Percentiles rank a stretch among this genome's conserved stretches.
Conservation (phyloP, 129 eudicot genomes). For the Pulicaria dysenterica region DNA sequence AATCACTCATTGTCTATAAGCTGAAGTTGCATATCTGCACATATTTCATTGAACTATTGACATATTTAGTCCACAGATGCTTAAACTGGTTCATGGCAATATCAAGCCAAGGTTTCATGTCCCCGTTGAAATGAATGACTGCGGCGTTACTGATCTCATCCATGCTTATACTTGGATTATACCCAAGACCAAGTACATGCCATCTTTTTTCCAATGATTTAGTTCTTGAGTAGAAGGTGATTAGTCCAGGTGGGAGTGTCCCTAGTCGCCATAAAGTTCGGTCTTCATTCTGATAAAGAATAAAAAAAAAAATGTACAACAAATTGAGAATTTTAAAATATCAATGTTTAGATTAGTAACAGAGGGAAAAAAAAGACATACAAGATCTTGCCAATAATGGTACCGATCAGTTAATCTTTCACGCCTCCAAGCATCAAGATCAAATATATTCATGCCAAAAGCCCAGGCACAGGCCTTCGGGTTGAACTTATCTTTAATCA, state of each 20-base stretch:
- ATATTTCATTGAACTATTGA: constrained; percentile 66
- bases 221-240: constrained; percentile 69
- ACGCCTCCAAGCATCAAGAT: constrained; percentile 88
- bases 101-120: constrained; percentile 99
- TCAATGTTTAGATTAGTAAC: not conserved
- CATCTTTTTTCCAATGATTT: constrained; percentile 84
- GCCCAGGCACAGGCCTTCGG: constrained; percentile 92
- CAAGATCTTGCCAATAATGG: constrained; percentile 79
- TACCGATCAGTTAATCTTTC: constrained; percentile 65
- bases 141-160: constrained; percentile 74
- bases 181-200: constrained; percentile 93
- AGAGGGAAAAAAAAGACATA: constrained; percentile 22
- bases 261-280: constrained; percentile 67
- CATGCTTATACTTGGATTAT: constrained; percentile 88
- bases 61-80: constrained; percentile 90
- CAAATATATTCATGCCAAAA: constrained; percentile 79
- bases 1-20: constrained; percentile 45
- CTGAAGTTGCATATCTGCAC: constrained; percentile 96
- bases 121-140: constrained; percentile 82
- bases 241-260: constrained; percentile 71
- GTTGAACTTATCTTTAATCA: constrained; percentile 58
- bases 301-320: not conserved
- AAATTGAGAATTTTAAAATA: too few relatives aligned
- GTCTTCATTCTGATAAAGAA: constrained; percentile 66
- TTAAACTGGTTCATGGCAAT: constrained; percentile 86